phyloP scores from a whole-genome alignment of 2,329 filamentous ascomycete genomes.

The Apiospora marii region DNA sequence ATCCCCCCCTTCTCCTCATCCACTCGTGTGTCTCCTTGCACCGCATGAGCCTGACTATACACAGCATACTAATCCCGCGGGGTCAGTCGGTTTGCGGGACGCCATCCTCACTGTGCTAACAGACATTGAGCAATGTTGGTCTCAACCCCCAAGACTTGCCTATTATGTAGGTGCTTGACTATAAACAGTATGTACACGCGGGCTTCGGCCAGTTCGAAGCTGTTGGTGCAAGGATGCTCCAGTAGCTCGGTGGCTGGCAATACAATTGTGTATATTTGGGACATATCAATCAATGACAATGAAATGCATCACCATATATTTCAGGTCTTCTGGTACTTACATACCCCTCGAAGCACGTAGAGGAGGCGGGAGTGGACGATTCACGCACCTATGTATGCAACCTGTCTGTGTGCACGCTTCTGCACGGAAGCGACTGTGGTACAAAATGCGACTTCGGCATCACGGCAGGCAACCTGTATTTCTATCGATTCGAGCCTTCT shows the following conservation, averaged over 20 bases:
- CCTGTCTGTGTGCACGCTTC: background rate
- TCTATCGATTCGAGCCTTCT: background rate
- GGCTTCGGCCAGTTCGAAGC: background rate
- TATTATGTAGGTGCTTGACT: background rate
- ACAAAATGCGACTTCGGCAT: background rate
- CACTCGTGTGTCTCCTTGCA: background rate
- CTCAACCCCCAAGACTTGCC: background rate
- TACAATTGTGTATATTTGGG: background rate
- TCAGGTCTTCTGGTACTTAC: background rate
- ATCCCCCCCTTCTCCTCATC: background rate
- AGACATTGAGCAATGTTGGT: background rate
- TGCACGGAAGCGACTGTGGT: background rate
- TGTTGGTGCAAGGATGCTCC: background rate
- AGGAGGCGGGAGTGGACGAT: background rate
- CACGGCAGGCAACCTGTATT: background rate
- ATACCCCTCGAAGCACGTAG: background rate
- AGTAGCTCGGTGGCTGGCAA: background rate
- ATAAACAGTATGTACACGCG: constrained; percentile 7
- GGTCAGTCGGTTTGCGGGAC: background rate
- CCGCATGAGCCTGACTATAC: background rate
- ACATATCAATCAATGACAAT: background rate
- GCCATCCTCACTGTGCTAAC: background rate
- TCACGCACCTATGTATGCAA: background rate
- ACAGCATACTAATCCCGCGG: background rate
- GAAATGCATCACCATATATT: background rate